Percentiles rank a stretch among this genome's conserved stretches.
phyloP scores from a whole-genome alignment of 768 basidiomycete species.

The Austroboletus eburneus region DNA sequence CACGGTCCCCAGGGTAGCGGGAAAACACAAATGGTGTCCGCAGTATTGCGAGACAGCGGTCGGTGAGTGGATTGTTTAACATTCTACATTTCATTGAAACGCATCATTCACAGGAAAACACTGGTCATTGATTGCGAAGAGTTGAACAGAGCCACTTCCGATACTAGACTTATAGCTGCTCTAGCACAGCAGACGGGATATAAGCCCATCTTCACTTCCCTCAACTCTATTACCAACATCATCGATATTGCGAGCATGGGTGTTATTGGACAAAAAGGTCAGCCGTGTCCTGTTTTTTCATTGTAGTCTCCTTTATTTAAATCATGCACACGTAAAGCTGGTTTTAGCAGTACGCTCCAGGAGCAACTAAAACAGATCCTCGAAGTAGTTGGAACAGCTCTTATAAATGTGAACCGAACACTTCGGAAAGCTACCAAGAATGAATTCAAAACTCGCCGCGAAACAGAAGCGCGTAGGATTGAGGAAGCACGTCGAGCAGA shows the following conservation, averaged over 20 bases:
- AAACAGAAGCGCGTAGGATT: conserved; percentile 34
- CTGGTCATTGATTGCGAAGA: conserved; percentile 82
- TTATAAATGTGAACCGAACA: conserved; percentile 58
- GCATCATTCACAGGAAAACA: conserved; percentile 44
- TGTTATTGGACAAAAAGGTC: conserved; percentile 93
- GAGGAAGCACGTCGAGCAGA: conserved; percentile 39
- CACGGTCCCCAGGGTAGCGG: conserved; percentile 85
- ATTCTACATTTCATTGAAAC: neutral
- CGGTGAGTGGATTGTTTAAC: conserved; percentile 36
- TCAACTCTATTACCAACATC: conserved; percentile 74
- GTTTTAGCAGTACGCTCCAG: conserved; percentile 71
- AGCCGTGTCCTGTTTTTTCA: neutral
- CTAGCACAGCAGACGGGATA: conserved; percentile 85
- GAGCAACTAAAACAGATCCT: conserved; percentile 86
- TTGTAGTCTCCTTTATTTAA: neutral
- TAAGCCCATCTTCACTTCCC: conserved; percentile 83
- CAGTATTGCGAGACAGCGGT: conserved; percentile 48
- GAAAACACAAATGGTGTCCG: conserved; percentile 57
- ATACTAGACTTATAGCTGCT: conserved; percentile 58
- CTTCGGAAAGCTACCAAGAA: conserved; percentile 43
- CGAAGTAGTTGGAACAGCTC: conserved; percentile 66
- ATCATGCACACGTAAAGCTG: conserved; percentile 46
- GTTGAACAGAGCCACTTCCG: conserved; percentile 65
- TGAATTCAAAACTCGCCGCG: conserved; percentile 34
- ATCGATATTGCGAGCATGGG: conserved; percentile 92